These are phyloP conservation scores for Termitomyces sp. DNA, from an alignment of 768 basidiomycete genomes.

Conservation along the genomic window DNA sequence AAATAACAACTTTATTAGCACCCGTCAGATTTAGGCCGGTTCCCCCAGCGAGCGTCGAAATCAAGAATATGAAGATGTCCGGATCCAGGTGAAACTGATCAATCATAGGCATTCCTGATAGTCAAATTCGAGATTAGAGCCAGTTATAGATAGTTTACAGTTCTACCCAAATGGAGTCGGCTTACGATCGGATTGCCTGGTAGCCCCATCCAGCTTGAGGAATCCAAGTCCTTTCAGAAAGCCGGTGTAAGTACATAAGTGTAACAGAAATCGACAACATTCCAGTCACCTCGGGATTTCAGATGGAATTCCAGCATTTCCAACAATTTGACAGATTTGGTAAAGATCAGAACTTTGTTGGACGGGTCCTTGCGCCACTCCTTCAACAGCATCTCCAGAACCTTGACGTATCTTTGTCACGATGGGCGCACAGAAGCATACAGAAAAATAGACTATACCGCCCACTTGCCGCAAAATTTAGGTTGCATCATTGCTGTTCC, in stretches of 20 bases:
- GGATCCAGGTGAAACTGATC: conserved; percentile 77
- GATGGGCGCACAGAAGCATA: background rate
- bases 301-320: conserved; percentile 82
- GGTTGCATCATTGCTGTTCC: conserved; percentile 58
- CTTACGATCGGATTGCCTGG: conserved; percentile 62
- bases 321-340: conserved; percentile 85
- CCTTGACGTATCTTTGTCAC: conserved; percentile 30
- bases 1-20: conserved; percentile 93
- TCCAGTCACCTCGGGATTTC: conserved; percentile 39
- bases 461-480: conserved; percentile 82
- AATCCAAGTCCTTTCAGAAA: conserved; percentile 45
- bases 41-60: conserved; percentile 89
- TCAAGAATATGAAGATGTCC: conserved; percentile 74
- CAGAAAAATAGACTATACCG: conserved; percentile 34
- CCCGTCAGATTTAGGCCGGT: conserved; percentile 86
- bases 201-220: conserved; percentile 77
- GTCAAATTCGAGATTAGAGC: background rate
- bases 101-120: conserved; percentile 76
- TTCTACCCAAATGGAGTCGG: conserved; percentile 1
- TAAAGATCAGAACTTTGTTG: conserved; percentile 92
- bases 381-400: conserved; percentile 59
- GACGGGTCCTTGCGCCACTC: conserved; percentile 58
- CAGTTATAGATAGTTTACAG: background rate
- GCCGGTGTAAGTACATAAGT: background rate
- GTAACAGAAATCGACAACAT: background rate